phyloP scores from a whole-genome alignment of 352 stramenopile genomes.

The Phytophthora vignae region DNA sequence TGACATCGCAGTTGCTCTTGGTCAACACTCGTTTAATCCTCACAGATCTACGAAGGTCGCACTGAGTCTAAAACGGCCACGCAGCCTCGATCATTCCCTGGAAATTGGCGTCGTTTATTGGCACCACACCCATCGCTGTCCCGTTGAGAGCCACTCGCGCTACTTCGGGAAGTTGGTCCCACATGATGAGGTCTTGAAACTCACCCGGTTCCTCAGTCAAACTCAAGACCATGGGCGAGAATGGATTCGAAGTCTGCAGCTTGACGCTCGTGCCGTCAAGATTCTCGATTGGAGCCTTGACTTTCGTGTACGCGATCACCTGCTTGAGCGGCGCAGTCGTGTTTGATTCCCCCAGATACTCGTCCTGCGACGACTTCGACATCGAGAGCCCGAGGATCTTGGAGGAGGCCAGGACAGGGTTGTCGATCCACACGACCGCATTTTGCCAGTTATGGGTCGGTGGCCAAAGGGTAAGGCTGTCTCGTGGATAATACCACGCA shows the following conservation, averaged over 20 bases:
- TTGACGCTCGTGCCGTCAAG: neutral
- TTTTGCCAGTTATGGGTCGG: neutral
- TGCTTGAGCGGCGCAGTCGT: neutral
- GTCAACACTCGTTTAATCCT: too few species aligned
- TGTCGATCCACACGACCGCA: neutral
- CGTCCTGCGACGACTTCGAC: neutral
- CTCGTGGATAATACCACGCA: neutral
- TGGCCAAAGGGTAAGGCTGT: neutral
- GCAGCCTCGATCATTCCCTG: neutral
- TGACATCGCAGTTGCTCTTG: too few species aligned
- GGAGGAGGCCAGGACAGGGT: neutral
- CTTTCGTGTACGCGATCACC: neutral
- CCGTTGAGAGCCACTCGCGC: neutral
- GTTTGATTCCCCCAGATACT: neutral
- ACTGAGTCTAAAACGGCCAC: constrained; percentile 1
- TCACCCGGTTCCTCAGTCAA: neutral
- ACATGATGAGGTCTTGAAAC: neutral
- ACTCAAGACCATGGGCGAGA: neutral
- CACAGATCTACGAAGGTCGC: too few species aligned
- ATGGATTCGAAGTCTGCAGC: neutral
- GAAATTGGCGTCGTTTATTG: neutral
- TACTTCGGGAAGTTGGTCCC: neutral
- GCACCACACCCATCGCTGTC: neutral
- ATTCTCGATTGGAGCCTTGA: neutral
- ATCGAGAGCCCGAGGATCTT: neutral